Evolutionary conservation across 169 alveolate species (phyloP).

Genomic region (Pseudocohnilembus persalinus): DNA sequence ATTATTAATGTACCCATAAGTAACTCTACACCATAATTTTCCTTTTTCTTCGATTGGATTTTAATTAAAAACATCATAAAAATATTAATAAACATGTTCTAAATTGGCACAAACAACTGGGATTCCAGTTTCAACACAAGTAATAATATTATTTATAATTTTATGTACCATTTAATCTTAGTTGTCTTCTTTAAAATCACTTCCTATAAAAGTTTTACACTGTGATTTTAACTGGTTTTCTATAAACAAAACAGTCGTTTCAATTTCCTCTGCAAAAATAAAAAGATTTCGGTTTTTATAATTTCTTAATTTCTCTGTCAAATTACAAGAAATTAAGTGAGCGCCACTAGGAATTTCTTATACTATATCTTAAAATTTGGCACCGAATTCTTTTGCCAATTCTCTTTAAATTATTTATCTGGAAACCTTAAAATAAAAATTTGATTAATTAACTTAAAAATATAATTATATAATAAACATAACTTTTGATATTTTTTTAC

Average conservation of each 20-base stretch:
- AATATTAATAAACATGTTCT: conserved; percentile 59
- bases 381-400: not conserved
- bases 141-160: conserved; percentile 50
- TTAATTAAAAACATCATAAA: conserved; percentile 71
- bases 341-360: not conserved
- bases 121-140: conserved; percentile 62
- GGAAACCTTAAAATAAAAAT: not conserved
- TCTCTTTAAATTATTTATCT: not conserved
- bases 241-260: not conserved
- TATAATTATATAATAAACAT: too few relatives aligned
- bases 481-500: too few relatives aligned
- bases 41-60: not conserved
- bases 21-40: not conserved
- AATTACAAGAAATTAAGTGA: not conserved
- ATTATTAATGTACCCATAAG: not conserved
- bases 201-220: conserved; percentile 49
- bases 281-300: not conserved
- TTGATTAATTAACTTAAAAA: not conserved
- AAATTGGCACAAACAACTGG: conserved; percentile 46
- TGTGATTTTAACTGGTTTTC: not conserved
- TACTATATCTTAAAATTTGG: too few relatives aligned
- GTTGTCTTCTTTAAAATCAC: conserved; percentile 55
- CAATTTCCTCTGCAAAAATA: not conserved
- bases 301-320: not conserved
- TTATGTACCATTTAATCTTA: conserved; percentile 46